Conservation (phyloP, 495 filamentous ascomycete species). For the Trichoderma reesei region DNA sequence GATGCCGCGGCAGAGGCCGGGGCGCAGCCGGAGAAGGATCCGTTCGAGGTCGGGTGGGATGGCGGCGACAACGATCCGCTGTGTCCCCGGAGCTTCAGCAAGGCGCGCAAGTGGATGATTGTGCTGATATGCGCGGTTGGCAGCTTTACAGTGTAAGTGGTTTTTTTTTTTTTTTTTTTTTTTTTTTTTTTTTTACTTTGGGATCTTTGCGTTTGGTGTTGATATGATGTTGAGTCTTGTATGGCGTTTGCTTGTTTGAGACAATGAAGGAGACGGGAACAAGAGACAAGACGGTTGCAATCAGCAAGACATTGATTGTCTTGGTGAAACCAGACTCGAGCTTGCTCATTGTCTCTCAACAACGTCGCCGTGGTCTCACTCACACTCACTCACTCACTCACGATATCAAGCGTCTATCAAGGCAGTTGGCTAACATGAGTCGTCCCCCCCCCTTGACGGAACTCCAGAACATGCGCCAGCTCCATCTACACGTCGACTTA, state of each 20-base stretch:
- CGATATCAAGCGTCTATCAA: no score
- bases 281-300: no score
- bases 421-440: conserved; percentile 10
- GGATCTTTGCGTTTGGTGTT: no score
- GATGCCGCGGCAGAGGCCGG: conserved; percentile 13
- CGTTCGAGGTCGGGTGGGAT: conserved; percentile 59
- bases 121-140: conserved; percentile 59
- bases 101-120: conserved; percentile 66
- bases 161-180: neutral
- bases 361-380: neutral
- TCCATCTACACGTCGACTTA: conserved; percentile 88
- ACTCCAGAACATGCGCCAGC: conserved; percentile 66
- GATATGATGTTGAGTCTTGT: neutral
- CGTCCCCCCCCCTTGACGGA: neutral
- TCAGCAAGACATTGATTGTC: neutral
- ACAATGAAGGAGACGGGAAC: neutral
- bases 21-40: conserved; percentile 31
- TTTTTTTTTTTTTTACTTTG: no score
- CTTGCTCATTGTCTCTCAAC: neutral
- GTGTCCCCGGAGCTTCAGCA: conserved; percentile 62
- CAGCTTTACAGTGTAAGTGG: conserved; percentile 74
- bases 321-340: no score
- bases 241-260: neutral
- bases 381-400: no score
- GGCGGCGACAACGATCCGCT: conserved; percentile 61